phyloP scores from a whole-genome alignment of 2,329 filamentous ascomycete genomes.

The Sclerotinia trifoliorum region DNA sequence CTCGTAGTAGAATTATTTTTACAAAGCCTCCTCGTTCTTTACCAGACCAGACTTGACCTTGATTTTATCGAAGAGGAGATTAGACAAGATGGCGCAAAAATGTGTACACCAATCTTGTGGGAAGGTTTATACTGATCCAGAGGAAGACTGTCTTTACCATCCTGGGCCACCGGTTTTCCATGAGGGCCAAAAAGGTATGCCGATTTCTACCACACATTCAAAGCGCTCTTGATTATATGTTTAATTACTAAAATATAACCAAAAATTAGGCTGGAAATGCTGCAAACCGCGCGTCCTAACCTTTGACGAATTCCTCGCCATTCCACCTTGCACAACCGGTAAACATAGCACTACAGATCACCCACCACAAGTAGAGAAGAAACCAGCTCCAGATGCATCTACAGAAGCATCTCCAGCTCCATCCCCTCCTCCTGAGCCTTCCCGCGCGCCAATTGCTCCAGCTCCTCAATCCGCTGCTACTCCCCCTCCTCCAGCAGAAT shows the following conservation, averaged over 20 bases:
- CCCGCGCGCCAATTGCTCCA: slow-evolving; percentile 43
- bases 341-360: slow-evolving; percentile 86
- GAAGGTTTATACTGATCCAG: slow-evolving; percentile 77
- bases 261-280: slow-evolving; percentile 84
- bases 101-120: slow-evolving; percentile 97
- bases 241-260: not conserved
- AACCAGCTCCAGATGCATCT: slow-evolving; percentile 41
- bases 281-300: slow-evolving; percentile 96
- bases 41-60: not conserved
- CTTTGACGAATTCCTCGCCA: slow-evolving; percentile 95
- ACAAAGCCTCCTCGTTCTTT: not conserved
- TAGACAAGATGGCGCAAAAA: slow-evolving; percentile 57
- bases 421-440: not conserved
- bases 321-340: slow-evolving; percentile 88
- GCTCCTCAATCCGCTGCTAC: slow-evolving; percentile 45
- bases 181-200: slow-evolving; percentile 93
- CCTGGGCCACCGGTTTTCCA: slow-evolving; percentile 93
- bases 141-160: slow-evolving; percentile 88
- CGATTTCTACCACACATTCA: slow-evolving; percentile 11
- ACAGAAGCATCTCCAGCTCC: slow-evolving; percentile 42
- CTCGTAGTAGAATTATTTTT: not conserved
- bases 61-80: not conserved
- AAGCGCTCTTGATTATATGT: not conserved
- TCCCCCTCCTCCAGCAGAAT: slow-evolving; percentile 65
- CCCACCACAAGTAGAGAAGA: slow-evolving; percentile 61